Evolutionary conservation across 2,329 filamentous ascomycete species (phyloP), one percentile per base, ranked within the genome.

Genomic region (Neofusicoccum cordaticola): DNA sequence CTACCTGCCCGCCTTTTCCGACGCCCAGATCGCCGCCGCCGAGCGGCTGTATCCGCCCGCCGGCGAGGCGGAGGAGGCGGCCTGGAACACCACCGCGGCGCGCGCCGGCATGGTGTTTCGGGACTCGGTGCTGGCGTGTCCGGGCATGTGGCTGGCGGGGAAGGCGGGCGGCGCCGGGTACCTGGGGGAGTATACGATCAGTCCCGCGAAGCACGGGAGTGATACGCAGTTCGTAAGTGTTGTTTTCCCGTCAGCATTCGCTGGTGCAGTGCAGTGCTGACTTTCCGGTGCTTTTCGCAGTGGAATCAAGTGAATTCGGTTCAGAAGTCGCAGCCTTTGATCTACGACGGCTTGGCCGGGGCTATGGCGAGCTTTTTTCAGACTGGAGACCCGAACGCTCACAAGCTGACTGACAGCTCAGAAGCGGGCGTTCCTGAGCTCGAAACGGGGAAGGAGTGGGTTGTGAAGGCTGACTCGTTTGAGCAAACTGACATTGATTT

Each of bases 351-450:
- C 11, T 88, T 82, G 66, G 73, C 82, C 1, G 86, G 87, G 4
- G 85, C 86, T 0, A 82, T 88, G 69, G 85, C 84, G 0, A 85
- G 82, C 27, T 88, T 88, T 72, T 83, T 88, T 65, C 80, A 84
- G 71, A 86, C 83, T 0, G 85, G 84, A 0, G 80, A 87, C 71
- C 85, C 86, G 0, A 87, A 88, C 69, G 74, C 78, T 12, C 56
- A 60, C 11, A 60, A 60, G 42, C 11, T 60, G 11, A 60, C 56
- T 4, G 48, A 51, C 15, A n/a, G 35, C 15, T 62, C 58, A 13
- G 71, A 80, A 52, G 72, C 74, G 15, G 81, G 76, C 1, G 81
- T 87, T 7, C 85, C 85, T 1, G 66, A 71, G 9, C 67, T 84
- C 7, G 69, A 72, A 17, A 70, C 74, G 0, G 78, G 76, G 0